Conservation (phyloP, 306 rosid genomes). For the Ziziphus jujuba region DNA sequence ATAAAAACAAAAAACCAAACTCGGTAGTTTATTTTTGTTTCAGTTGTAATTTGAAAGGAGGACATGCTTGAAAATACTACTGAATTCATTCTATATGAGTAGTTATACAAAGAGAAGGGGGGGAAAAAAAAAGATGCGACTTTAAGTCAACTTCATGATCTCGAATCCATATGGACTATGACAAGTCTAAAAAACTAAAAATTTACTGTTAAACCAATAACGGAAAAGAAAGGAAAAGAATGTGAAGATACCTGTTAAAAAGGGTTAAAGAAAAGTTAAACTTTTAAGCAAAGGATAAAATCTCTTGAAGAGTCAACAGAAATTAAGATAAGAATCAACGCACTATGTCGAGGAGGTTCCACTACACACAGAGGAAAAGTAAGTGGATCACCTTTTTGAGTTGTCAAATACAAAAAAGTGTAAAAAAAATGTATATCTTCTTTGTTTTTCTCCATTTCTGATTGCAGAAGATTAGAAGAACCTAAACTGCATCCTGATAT, state of each 20-base stretch:
- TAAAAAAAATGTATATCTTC: background rate
- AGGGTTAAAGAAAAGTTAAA: constrained; percentile 21
- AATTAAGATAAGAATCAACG: constrained; percentile 29
- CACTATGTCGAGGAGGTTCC: constrained; percentile 37
- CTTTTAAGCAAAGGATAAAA: constrained; percentile 26
- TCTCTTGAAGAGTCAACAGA: constrained; percentile 8
- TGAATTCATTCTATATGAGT: background rate
- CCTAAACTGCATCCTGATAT: background rate
- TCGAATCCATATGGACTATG: constrained; percentile 1
- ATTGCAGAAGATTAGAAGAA: background rate
- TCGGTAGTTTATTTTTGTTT: background rate
- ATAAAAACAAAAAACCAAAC: too few relatives aligned
- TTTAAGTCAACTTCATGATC: background rate
- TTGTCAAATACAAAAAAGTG: constrained; percentile 13
- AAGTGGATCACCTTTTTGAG: constrained; percentile 31
- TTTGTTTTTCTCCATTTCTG: background rate
- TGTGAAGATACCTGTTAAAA: background rate
- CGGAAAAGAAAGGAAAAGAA: background rate
- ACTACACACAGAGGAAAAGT: constrained; percentile 26
- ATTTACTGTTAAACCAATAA: background rate
- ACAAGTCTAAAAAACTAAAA: constrained; percentile 9
- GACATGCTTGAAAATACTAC: background rate
- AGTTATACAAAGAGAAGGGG: background rate
- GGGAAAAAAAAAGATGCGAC: background rate
- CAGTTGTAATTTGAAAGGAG: background rate